Percentiles rank a stretch among this genome's conserved stretches.
phyloP scores from a whole-genome alignment of 1,284 basidiomycete genomes.

The Tremellales sp. region DNA sequence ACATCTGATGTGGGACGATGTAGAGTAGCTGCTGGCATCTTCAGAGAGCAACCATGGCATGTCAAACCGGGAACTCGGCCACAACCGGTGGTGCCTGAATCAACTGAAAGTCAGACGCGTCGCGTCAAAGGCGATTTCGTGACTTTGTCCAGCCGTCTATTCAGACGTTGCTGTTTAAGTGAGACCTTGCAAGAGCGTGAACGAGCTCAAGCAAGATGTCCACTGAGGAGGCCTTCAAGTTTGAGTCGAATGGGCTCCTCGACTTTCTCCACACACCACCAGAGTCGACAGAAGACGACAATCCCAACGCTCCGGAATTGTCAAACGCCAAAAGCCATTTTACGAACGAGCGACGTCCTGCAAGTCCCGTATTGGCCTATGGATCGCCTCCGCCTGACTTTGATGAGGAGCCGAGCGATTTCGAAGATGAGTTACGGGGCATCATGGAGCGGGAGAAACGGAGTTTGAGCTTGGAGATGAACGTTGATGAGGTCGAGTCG shows the following conservation, averaged over 20 bases:
- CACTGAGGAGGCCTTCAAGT: no score
- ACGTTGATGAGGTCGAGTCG: neutral
- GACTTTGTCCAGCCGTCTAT: no score
- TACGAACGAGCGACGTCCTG: neutral
- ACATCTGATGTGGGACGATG: no score
- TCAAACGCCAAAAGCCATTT: neutral
- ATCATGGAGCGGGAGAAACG: constrained; percentile 13
- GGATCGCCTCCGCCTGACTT: constrained; percentile 23
- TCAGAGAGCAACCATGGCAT: no score
- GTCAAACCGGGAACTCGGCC: no score
- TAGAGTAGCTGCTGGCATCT: no score
- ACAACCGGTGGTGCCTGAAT: no score
- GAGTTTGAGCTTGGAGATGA: neutral
- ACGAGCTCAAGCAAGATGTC: no score
- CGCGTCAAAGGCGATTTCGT: no score
- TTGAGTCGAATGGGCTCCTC: constrained; percentile 3
- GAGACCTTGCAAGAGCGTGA: no score
- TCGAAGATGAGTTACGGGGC: constrained; percentile 27
- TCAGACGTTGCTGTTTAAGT: no score
- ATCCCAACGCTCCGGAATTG: neutral
- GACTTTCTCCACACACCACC: constrained; percentile 13
- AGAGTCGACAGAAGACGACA: neutral
- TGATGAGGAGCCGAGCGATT: constrained; percentile 22
- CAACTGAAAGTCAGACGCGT: no score
- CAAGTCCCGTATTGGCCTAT: neutral